phyloP scores from a whole-genome alignment of 352 stramenopile genomes.

The Phytophthora pistaciae region DNA sequence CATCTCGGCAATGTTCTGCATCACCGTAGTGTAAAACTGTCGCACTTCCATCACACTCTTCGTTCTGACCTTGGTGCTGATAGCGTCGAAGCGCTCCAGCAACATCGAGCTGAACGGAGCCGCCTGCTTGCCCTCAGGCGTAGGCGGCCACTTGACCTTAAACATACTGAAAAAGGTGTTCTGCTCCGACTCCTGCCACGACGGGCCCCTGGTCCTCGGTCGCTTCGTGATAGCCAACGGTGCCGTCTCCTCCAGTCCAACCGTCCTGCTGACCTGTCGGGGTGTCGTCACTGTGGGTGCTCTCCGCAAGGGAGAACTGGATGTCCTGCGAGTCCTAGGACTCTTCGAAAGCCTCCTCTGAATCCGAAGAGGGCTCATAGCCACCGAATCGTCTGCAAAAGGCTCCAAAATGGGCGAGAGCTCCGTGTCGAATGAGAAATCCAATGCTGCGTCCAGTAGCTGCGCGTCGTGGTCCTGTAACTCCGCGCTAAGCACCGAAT shows the following conservation, averaged over 20 bases:
- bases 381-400: conserved; percentile 33
- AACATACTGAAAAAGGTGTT: conserved; percentile 77
- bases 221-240: conserved; percentile 23
- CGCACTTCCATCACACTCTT: conserved; percentile 71
- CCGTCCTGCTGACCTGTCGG: conserved; percentile 18
- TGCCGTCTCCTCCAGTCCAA: conserved; percentile 9
- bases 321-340: conserved; percentile 19
- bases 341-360: conserved; percentile 26
- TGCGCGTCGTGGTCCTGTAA: conserved; percentile 37
- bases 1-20: conserved; percentile 57
- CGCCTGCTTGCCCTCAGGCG: conserved; percentile 14
- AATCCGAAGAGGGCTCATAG: conserved; percentile 32
- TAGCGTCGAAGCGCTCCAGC: conserved; percentile 63
- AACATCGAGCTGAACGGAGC: conserved; percentile 54
- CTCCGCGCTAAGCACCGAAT: conserved; percentile 49
- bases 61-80: conserved; percentile 69
- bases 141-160: conserved; percentile 70
- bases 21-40: conserved; percentile 65
- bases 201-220: conserved; percentile 33
- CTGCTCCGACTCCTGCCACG: conserved; percentile 67
- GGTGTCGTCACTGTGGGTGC: conserved; percentile 11
- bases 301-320: conserved; percentile 21
- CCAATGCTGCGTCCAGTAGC: conserved; percentile 33
- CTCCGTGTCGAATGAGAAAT: conserved; percentile 55
- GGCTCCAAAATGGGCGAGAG: conserved; percentile 67